A percentile compares a stretch with the other conserved stretches of the same genome.
Conservation (phyloP, 805 yeast genomes). For the Ogataea zsoltii region DNA sequence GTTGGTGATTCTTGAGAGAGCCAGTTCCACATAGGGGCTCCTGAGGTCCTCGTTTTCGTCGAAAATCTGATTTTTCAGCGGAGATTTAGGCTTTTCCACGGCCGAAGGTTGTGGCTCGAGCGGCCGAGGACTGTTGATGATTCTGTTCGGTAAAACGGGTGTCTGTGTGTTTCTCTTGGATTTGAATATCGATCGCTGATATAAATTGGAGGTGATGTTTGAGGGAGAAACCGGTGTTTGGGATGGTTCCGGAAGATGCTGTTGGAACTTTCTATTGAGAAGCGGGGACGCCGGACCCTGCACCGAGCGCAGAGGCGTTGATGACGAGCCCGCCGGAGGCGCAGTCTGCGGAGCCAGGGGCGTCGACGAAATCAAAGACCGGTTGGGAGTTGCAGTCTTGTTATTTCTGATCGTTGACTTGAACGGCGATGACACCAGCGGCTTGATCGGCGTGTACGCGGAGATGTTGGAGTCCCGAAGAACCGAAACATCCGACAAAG, state of each 20-base stretch:
- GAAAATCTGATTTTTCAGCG: slow-evolving; percentile 2
- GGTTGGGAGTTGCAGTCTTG: slow-evolving; percentile 1
- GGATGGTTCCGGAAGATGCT: slow-evolving; percentile 11
- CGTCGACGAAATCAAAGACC: slow-evolving; percentile 12
- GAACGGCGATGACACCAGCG: slow-evolving; percentile 36
- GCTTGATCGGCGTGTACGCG: slow-evolving; percentile 32
- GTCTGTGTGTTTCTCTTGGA: slow-evolving; percentile 16
- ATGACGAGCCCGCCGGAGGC: slow-evolving; percentile 1
- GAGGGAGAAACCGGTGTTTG: slow-evolving; percentile 3
- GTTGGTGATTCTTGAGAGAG: slow-evolving; percentile 45
- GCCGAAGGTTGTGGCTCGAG: background rate
- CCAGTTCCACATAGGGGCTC: slow-evolving; percentile 45
- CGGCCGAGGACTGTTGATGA: background rate
- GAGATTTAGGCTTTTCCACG: background rate
- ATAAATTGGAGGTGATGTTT: slow-evolving; percentile 12
- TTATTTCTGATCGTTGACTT: slow-evolving; percentile 11
- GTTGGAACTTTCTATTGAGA: slow-evolving; percentile 19
- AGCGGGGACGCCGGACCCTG: slow-evolving; percentile 17
- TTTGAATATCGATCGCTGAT: slow-evolving; percentile 27
- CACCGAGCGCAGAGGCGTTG: background rate
- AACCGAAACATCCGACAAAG: slow-evolving; percentile 6
- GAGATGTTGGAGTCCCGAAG: slow-evolving; percentile 16
- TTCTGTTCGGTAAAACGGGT: slow-evolving; percentile 13
- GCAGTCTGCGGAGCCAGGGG: slow-evolving; percentile 8
- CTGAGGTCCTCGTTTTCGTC: slow-evolving; percentile 15